phyloP scores from a whole-genome alignment of 495 filamentous ascomycete genomes.

The Evernia prunastri region DNA sequence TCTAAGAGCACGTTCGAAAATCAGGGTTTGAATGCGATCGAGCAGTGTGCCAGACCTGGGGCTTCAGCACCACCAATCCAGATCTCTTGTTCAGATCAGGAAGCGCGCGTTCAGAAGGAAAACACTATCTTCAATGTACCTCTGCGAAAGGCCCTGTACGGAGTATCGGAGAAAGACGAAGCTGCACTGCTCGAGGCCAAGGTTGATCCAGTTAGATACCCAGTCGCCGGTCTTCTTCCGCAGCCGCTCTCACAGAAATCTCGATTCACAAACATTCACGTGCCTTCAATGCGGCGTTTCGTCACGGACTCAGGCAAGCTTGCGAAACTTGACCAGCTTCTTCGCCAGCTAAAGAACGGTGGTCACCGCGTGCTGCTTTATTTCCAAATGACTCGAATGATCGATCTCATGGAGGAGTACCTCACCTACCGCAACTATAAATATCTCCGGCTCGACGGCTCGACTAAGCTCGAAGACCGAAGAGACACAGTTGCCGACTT shows the following conservation, averaged over 20 bases:
- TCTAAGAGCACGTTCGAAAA: constrained; percentile 57
- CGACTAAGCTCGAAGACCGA: constrained; percentile 95
- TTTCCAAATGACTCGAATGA: constrained; percentile 99
- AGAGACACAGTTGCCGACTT: constrained; percentile 96
- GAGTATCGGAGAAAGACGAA: constrained; percentile 55
- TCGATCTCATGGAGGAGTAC: constrained; percentile 98
- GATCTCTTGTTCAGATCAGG: constrained; percentile 65
- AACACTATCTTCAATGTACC: constrained; percentile 70
- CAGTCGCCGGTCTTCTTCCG: constrained; percentile 56
- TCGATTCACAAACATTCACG: constrained; percentile 81
- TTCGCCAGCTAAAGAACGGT: constrained; percentile 81
- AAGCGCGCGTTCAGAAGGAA: constrained; percentile 58
- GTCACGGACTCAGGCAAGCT: constrained; percentile 97
- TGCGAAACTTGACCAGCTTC: constrained; percentile 79
- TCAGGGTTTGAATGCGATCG: constrained; percentile 65
- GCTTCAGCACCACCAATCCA: constrained; percentile 86
- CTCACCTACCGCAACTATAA: constrained; percentile 98
- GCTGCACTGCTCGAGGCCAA: constrained; percentile 64
- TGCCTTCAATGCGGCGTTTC: constrained; percentile 97
- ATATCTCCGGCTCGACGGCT: constrained; percentile 93
- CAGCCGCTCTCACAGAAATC: constrained; percentile 68
- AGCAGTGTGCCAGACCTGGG: constrained; percentile 66
- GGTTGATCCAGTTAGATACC: constrained; percentile 55
- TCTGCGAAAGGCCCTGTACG: constrained; percentile 68
- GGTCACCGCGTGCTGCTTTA: constrained; percentile 96